A percentile compares a stretch with the other conserved stretches of the same genome.
These are phyloP conservation scores for Colletotrichum melonis DNA, from an alignment of 2,329 filamentous ascomycete genomes.

Conservation along the genomic window DNA sequence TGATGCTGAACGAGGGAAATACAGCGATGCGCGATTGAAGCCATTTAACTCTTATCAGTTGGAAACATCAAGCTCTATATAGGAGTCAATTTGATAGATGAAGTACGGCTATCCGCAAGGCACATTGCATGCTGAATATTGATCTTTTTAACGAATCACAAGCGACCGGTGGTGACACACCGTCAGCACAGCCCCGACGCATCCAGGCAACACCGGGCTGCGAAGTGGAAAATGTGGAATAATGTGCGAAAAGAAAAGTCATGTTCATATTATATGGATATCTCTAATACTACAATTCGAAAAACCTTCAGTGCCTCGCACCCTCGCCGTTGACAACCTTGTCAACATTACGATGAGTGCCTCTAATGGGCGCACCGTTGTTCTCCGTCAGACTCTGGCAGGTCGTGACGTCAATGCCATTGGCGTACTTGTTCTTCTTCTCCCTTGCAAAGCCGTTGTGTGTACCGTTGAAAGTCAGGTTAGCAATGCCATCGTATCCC, in stretches of 20 bases:
- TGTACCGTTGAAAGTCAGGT: slow-evolving; percentile 68
- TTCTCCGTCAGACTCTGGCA: slow-evolving; percentile 2
- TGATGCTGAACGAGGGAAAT: too few relatives aligned
- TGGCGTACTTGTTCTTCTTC: slow-evolving; percentile 57
- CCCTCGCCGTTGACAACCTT: neutral
- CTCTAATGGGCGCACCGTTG: slow-evolving; percentile 14
- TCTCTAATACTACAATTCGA: neutral
- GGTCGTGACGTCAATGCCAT: slow-evolving; percentile 52
- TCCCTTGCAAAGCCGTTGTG: slow-evolving; percentile 70
- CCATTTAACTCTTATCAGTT: neutral
- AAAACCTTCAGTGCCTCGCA: neutral
- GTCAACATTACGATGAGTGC: neutral
- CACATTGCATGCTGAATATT: neutral
- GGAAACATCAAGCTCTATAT: neutral
- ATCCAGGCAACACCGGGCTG: slow-evolving; percentile 13
- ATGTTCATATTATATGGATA: neutral
- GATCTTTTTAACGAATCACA: neutral
- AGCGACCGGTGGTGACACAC: neutral
- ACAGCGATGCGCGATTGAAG: neutral
- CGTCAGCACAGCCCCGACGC: slow-evolving; percentile 9
- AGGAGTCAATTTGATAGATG: neutral
- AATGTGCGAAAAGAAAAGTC: neutral
- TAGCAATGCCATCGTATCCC: slow-evolving; percentile 67
- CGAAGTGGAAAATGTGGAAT: neutral
- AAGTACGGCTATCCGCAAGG: neutral